Evolutionary conservation across 78 protist species (phyloP).

Genomic region (Pigoraptor vietnamica): DNA sequence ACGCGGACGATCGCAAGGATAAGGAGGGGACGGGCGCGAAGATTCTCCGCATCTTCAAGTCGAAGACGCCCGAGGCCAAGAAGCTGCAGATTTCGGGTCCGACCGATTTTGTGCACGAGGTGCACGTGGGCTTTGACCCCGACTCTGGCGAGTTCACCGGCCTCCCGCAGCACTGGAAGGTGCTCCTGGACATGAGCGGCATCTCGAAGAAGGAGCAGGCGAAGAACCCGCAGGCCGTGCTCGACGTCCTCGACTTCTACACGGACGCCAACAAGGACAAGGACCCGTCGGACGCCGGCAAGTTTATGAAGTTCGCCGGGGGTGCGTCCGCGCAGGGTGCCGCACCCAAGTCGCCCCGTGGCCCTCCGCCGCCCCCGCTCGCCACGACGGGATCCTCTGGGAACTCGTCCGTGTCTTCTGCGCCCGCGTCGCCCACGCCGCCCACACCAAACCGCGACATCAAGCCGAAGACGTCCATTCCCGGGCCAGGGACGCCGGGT

Average conservation of each 20-base stretch:
- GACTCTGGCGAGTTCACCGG: slow-evolving; percentile 36
- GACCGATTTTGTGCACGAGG: slow-evolving; percentile 11
- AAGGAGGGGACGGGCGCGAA: background rate
- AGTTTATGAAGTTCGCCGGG: background rate
- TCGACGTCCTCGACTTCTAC: slow-evolving; percentile 22
- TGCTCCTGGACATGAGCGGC: slow-evolving; percentile 15
- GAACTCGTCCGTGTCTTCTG: too few species aligned
- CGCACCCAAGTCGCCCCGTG: too few species aligned
- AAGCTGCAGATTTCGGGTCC: slow-evolving; percentile 1
- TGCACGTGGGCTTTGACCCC: slow-evolving; percentile 29
- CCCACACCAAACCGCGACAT: background rate
- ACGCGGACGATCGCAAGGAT: background rate
- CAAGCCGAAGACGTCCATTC: background rate
- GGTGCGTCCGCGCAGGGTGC: background rate
- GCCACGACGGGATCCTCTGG: background rate
- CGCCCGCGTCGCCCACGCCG: background rate
- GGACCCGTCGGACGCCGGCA: background rate
- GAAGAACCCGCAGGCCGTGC: slow-evolving; percentile 31
- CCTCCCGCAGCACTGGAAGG: slow-evolving; percentile 40
- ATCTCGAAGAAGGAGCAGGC: slow-evolving; percentile 25
- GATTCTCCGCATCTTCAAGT: background rate
- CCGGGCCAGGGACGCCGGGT: background rate
- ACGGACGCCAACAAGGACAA: slow-evolving; percentile 7
- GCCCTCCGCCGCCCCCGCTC: background rate
- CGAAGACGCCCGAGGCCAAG: background rate